Evolutionary conservation across 345 rosid genomes (phyloP).

Genomic region (Angophora floribunda): DNA sequence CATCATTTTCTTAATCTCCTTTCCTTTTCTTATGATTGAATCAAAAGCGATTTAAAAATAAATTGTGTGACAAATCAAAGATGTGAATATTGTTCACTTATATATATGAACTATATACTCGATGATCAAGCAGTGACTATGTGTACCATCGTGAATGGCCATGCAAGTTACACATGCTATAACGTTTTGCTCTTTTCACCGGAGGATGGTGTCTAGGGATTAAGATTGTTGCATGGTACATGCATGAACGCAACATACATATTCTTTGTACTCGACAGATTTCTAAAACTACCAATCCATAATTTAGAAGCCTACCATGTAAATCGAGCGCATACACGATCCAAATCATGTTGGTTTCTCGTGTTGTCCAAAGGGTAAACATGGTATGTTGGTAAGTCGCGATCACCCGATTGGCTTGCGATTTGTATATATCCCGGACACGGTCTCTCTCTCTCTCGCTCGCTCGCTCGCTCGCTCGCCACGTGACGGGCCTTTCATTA

Average conservation of each 20-base stretch:
- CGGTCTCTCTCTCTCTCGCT: not conserved
- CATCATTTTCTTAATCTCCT: not conserved
- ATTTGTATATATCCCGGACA: not conserved
- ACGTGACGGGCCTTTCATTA: not conserved
- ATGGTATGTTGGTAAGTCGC: not conserved
- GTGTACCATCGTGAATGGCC: not conserved
- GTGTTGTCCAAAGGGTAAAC: not conserved
- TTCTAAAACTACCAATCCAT: not conserved
- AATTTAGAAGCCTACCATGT: not conserved
- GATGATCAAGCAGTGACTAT: not conserved
- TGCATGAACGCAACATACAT: rapidly evolving
- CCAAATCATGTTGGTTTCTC: not conserved
- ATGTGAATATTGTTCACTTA: not conserved
- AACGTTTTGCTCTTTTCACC: not conserved
- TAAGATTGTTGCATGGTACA: not conserved
- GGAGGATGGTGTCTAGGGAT: not conserved
- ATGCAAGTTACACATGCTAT: rapidly evolving
- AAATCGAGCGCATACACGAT: not conserved
- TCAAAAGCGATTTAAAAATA: not conserved
- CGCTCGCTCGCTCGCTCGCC: not conserved
- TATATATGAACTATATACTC: not conserved
- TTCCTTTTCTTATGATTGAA: not conserved
- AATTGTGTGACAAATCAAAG: not conserved
- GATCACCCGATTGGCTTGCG: not conserved
- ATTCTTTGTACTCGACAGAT: not conserved